Evolutionary conservation across 208 protist genomes (phyloP), one percentile per base, ranked within the genome.

Genomic region (Leptomonas seymouri): DNA sequence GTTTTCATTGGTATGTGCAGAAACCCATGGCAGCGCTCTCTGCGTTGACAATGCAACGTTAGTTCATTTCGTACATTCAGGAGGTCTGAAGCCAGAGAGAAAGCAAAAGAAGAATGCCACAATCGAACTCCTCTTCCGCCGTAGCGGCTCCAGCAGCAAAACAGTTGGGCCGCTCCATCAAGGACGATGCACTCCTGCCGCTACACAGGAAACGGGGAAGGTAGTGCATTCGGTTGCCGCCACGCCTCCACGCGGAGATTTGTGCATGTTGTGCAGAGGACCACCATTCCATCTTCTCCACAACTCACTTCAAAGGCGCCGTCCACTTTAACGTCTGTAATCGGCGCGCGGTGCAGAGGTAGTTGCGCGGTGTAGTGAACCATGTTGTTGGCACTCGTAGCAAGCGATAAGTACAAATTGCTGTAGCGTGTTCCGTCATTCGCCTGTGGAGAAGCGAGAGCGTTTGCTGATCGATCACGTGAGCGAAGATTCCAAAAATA

Each of bases 281-380:
- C 79, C 21, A 93, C 49, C 51, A 84, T 76, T 14, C 88, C 88
- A 54, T 93, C 88, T 49, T 87, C 81, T 2, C 78, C 79, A 66
- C 79, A 93, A 57, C 82, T 90, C 7, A 93, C 81, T 18, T 86
- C 73, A 44, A 83, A 93, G 0, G 77, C 49, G 14, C 81, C 83
- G n/a, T 93, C 85, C 54, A 86, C 71, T 53, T 93, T 91, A 20
- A 91, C 70, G 55, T 93, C 88, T 0, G 68, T 84, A 18, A 93
- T 82, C 20, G 64, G 51, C 27, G 80, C 74, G 45, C 80, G 80
- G 56, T 93, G 88, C 18, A 90, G 60, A 16, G 76, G 73, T 23
- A 87, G 67, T 59, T 82, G 76, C 27, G 56, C 42, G 30, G 61
- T 53, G 36, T 63, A 67, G 51, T 62, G 50, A n/a, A 69, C 56